These are phyloP conservation scores for Pythium angustatum DNA, from an alignment of 352 stramenopile species.

Conservation along the genomic window DNA sequence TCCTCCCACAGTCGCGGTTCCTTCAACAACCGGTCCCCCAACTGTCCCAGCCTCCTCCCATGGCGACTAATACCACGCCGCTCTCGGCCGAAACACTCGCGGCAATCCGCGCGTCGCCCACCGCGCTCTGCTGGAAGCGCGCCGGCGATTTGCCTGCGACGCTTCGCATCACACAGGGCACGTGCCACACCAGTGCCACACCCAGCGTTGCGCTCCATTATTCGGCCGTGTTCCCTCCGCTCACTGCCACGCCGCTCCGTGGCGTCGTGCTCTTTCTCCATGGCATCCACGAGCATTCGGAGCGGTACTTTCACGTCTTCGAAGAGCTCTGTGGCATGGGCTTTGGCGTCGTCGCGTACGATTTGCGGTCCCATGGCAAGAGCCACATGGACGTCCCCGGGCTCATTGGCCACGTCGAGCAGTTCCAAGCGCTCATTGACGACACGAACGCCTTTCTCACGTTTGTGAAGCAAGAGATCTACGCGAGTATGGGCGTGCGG, in stretches of 20 bases:
- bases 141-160: conserved; percentile 10
- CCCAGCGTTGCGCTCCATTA: conserved; percentile 10
- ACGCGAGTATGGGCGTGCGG: conserved; percentile 13
- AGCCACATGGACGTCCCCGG: conserved; percentile 18
- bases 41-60: neutral
- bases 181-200: neutral
- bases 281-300: conserved; percentile 28
- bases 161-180: conserved; percentile 9
- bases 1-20: too few relatives aligned
- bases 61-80: neutral
- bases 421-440: conserved; percentile 20
- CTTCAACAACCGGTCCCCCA: too few relatives aligned
- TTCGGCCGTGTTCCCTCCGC: conserved; percentile 18
- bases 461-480: conserved; percentile 23
- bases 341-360: conserved; percentile 26
- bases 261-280: conserved; percentile 25
- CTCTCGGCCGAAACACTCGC: conserved; percentile 3
- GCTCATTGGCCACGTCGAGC: conserved; percentile 17
- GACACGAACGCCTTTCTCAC: conserved; percentile 29
- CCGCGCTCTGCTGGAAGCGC: conserved; percentile 21
- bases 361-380: conserved; percentile 25
- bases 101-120: conserved; percentile 13
- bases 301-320: conserved; percentile 28
- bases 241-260: neutral
- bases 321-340: conserved; percentile 10